Evolutionary conservation across 2,329 filamentous ascomycete genomes (phyloP).

Genomic region (Zopfia rhizophila): DNA sequence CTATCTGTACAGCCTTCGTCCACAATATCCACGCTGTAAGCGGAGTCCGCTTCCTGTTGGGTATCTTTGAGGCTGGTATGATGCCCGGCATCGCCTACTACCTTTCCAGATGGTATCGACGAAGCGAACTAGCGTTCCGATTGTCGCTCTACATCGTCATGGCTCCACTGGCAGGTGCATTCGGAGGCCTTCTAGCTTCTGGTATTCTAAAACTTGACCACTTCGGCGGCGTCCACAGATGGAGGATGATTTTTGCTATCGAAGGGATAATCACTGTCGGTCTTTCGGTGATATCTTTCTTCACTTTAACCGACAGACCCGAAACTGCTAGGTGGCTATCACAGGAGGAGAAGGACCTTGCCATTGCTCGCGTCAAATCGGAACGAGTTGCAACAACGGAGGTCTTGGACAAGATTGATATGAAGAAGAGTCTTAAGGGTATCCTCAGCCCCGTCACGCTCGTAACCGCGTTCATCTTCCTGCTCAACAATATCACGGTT

Average conservation of each 20-base stretch:
- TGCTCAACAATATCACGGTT: constrained; percentile 76
- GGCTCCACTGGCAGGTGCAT: constrained; percentile 75
- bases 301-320: constrained; percentile 75
- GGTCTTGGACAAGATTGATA: constrained; percentile 72
- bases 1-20: constrained; percentile 74
- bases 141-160: constrained; percentile 76
- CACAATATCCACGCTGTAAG: constrained; percentile 62
- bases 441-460: constrained; percentile 73
- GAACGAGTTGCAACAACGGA: constrained; percentile 71
- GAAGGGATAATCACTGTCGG: constrained; percentile 73
- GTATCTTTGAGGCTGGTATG: constrained; percentile 77
- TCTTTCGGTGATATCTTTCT: constrained; percentile 68
- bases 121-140: constrained; percentile 73
- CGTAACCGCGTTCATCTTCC: constrained; percentile 67
- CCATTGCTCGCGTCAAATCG: constrained; percentile 73
- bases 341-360: constrained; percentile 72
- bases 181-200: constrained; percentile 71
- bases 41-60: constrained; percentile 73
- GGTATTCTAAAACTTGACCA: constrained; percentile 70
- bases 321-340: constrained; percentile 74
- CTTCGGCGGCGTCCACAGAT: constrained; percentile 67
- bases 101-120: constrained; percentile 76
- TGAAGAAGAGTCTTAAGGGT: constrained; percentile 68
- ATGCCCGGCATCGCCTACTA: constrained; percentile 80
- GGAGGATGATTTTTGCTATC: constrained; percentile 79